Base-by-base conservation (phyloP, 768 basidiomycete species). In the Lactarius evosmus region DNA sequence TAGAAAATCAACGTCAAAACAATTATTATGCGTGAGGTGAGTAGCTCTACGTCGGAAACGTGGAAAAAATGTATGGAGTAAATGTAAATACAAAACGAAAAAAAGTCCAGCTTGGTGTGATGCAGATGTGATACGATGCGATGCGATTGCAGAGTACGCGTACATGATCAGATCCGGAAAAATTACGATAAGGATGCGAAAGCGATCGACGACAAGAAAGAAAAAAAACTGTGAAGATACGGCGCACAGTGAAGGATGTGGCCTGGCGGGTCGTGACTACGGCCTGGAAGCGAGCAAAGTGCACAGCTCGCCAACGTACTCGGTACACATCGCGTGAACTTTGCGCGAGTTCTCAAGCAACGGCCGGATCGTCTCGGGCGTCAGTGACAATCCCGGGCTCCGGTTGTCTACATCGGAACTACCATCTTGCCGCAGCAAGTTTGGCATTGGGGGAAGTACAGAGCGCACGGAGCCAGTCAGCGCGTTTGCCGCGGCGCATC, bases 331-430 rank as follows among this genome's bases (percentile, higher is more conserved):
- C 56, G 75, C 72, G 60, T 88, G 82, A 46, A 93, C 89, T 75
- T 93, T 91, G 64, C 78, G 84, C 30, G 91, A 86, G 69, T 91
- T 93, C 74, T 92, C 90, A 44, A 94, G 73, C 62, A 93, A 69
- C 34, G 92, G 93, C 73, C 80, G 82, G 69, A 95, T 93, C 70
- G 92, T 94, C 74, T 94, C 92, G 0, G 93, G 93, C 14, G 90
- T 92, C 84, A 95, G 85, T 49, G 89, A 87, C 49, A 95, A 72
- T 71, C 71, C 57, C 19, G 46, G 70, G 64, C 61, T 70, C 29
- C n/a, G 77, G 72, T 58, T 80, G 7, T 68, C 55, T 17, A 16
- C 14, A 17, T 16, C 38, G 6, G 38, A 38, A 49, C 11, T 25
- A 12, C 69, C 68, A 2, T 60, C 56, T 51, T 67, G 34, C 27